Evolutionary conservation across 2,329 filamentous ascomycete species (phyloP), one percentile per base, ranked within the genome.

Genomic region (Aspergillus sergii): DNA sequence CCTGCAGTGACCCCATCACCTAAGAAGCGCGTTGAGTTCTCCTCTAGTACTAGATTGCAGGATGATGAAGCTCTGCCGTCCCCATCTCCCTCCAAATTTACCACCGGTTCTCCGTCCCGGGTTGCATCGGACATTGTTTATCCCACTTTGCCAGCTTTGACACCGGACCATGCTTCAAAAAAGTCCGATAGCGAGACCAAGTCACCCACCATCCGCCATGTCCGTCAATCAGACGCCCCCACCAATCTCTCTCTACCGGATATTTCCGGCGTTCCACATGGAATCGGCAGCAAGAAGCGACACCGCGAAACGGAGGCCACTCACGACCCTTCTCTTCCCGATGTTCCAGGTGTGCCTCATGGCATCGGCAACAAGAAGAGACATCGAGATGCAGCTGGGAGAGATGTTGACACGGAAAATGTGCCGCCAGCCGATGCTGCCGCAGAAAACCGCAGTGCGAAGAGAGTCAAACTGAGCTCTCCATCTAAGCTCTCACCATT

Each of bases 21-120:
- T 28, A 91, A 88, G 76, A 96, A 96, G 80, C 89, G 87, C 61
- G 92, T 96, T 41, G 89, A 91, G 57, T 97, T 96, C 72, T 93
- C 91, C 0, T 89, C 89, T 0, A 88, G 88, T 64, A 89, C 89
- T 41, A 85, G 91, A 66, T 75, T 77, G 58, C 74, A 73, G n/a
- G 45, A 54, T 3, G 48, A 61, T 5, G 64, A 67, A 32, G 61
- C 58, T 19, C 66, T 77, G 19, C 68, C 72, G 5, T 81, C 79
- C 34, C 79, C 79, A 7, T 80, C 78, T 12, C 79, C 79, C 3
- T 80, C 76, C 28, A 81, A 80, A 63, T 69, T 77, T 26, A 74
- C 74, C 4, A 68, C 67, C 14, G 68, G 56, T 48, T 62, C 45
- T 63, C 73, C 61, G 51, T 63, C 62, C 59, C 65, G 69, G 28